Conservation (phyloP, 2,329 filamentous ascomycete genomes). For the Beauveria bassiana region DNA sequence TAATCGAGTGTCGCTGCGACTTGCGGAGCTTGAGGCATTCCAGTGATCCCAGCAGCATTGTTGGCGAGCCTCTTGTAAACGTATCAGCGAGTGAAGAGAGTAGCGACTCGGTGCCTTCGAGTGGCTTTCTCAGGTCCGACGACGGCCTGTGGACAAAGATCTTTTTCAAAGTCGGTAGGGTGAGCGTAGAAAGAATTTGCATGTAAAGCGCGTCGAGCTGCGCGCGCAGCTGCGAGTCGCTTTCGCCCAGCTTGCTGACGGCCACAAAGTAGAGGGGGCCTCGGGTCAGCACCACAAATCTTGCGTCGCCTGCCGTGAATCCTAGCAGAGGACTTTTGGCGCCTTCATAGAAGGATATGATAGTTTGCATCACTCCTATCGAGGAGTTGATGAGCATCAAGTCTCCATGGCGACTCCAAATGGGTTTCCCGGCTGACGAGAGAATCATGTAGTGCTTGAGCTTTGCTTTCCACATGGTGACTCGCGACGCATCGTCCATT, state of each 20-base stretch:
- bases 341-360: constrained; percentile 92
- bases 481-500: constrained; percentile 47
- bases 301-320: constrained; percentile 79
- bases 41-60: constrained; percentile 77
- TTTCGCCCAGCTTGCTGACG: constrained; percentile 87
- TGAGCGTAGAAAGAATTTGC: constrained; percentile 94
- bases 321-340: constrained; percentile 68
- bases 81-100: constrained; percentile 89
- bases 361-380: constrained; percentile 91
- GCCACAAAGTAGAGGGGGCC: constrained; percentile 89
- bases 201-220: constrained; percentile 95
- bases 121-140: constrained; percentile 81
- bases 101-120: constrained; percentile 85
- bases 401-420: constrained; percentile 93
- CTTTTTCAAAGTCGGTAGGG: constrained; percentile 74
- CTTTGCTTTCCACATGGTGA: constrained; percentile 80
- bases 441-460: constrained; percentile 96
- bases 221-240: constrained; percentile 74
- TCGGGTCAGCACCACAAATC: constrained; percentile 78
- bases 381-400: constrained; percentile 84
- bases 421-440: constrained; percentile 92
- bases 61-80: constrained; percentile 88
- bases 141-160: constrained; percentile 88
- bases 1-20: constrained; percentile 76
- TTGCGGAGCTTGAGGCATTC: constrained; percentile 93